Conservation (phyloP, 352 stramenopile species). For the Plasmopara halstedii region DNA sequence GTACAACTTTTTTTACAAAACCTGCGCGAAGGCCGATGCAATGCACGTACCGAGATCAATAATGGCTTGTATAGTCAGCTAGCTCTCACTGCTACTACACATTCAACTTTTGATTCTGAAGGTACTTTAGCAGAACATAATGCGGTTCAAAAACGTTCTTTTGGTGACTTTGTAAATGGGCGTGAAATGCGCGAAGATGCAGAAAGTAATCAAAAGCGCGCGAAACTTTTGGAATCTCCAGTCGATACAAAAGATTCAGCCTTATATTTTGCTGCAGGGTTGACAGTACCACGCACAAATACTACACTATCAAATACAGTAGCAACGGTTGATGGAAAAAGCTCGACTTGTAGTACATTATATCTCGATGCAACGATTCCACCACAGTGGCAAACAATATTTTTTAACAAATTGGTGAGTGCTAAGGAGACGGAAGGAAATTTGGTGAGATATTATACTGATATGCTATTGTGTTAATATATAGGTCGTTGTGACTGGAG, state of each 20-base stretch:
- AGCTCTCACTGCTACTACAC: background rate
- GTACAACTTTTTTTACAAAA: slow-evolving; percentile 75
- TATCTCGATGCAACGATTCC: slow-evolving; percentile 18
- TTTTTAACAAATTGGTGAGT: slow-evolving; percentile 56
- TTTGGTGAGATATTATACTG: background rate
- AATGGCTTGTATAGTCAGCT: slow-evolving; percentile 50
- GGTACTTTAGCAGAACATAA: background rate
- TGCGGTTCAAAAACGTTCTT: slow-evolving; percentile 23
- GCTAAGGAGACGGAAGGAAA: background rate
- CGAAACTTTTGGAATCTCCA: slow-evolving; percentile 5
- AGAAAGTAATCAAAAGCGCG: slow-evolving; percentile 21
- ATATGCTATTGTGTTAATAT: slow-evolving; percentile 2
- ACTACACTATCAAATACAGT: background rate
- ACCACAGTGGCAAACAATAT: slow-evolving; percentile 28
- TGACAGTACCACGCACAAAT: slow-evolving; percentile 9
- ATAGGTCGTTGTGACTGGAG: slow-evolving; percentile 58
- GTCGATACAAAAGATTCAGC: slow-evolving; percentile 7
- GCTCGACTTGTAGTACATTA: slow-evolving; percentile 10
- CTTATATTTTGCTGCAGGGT: slow-evolving; percentile 17
- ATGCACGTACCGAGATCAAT: slow-evolving; percentile 60
- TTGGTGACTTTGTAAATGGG: slow-evolving; percentile 21
- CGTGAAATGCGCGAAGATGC: slow-evolving; percentile 13
- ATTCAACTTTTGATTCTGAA: slow-evolving; percentile 1
- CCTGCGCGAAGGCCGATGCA: slow-evolving; percentile 63
- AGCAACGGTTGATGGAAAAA: slow-evolving; percentile 4